Conservation (phyloP, 2,329 filamentous ascomycete genomes). For the Graphilbum ipis-grandicollis region DNA sequence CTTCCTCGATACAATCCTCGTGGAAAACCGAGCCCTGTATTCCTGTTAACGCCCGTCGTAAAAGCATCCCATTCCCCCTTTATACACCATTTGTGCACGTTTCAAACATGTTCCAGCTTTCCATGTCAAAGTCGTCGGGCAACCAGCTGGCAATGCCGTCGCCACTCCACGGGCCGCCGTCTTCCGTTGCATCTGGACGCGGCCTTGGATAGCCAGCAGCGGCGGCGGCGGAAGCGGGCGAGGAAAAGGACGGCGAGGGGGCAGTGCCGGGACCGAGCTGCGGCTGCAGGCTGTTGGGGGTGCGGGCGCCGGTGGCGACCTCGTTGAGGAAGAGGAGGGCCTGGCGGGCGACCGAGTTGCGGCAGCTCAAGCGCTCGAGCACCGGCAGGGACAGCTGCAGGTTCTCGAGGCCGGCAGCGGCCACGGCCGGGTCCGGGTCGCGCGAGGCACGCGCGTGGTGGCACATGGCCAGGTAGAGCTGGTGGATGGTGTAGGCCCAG, state of each 20-base stretch:
- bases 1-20: no score
- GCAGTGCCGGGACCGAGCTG: no score
- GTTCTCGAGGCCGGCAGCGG: background rate
- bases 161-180: background rate
- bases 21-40: no score
- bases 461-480: background rate
- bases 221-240: no score
- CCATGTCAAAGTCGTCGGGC: background rate
- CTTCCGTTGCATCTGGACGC: background rate
- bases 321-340: background rate
- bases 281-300: background rate
- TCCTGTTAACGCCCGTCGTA: no score
- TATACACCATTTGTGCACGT: no score
- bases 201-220: background rate
- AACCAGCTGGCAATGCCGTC: background rate
- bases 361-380: background rate
- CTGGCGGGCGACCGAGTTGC: background rate
- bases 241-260: no score
- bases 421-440: background rate
- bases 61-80: no score
- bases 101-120: background rate
- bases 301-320: background rate
- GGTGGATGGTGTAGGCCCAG: background rate
- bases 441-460: background rate
- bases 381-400: background rate